These are phyloP conservation scores for Venturiaceae sp. DNA, from an alignment of 2,329 filamentous ascomycete species.

Conservation along the genomic window DNA sequence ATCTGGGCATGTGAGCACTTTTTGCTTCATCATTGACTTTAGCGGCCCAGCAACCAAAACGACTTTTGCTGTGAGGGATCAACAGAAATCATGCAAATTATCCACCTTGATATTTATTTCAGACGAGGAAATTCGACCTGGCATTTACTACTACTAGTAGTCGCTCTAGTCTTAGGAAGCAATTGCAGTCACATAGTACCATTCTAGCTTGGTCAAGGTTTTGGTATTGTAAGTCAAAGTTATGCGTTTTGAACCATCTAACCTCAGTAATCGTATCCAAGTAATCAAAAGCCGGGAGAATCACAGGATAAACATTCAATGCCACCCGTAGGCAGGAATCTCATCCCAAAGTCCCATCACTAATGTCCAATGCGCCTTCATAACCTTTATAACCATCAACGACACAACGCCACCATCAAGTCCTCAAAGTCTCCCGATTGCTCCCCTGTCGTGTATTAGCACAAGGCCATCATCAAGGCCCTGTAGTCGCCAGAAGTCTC, in stretches of 20 bases:
- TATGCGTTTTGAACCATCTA: too few relatives aligned
- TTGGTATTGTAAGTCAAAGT: too few relatives aligned
- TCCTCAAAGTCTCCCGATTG: background rate
- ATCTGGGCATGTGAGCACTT: background rate
- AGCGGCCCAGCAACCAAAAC: background rate
- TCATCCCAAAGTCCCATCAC: background rate
- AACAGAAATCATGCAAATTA: too few relatives aligned
- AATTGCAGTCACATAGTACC: too few relatives aligned
- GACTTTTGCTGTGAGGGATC: background rate
- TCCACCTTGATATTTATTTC: too few relatives aligned
- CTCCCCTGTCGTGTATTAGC: background rate
- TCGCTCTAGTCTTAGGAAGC: too few relatives aligned
- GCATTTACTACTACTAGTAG: too few relatives aligned
- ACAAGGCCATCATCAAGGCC: conserved; percentile 11
- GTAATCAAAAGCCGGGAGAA: background rate
- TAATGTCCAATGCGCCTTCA: background rate
- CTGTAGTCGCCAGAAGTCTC: conserved; percentile 85
- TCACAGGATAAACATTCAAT: background rate
- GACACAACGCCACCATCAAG: background rate
- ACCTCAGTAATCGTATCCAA: too few relatives aligned
- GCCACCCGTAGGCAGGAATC: background rate
- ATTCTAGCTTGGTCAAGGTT: too few relatives aligned
- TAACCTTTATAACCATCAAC: too few relatives aligned
- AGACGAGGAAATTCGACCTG: too few relatives aligned
- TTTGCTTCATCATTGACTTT: background rate